Base-by-base conservation (phyloP, 345 rosid genomes). In the Microcos paniculata region DNA sequence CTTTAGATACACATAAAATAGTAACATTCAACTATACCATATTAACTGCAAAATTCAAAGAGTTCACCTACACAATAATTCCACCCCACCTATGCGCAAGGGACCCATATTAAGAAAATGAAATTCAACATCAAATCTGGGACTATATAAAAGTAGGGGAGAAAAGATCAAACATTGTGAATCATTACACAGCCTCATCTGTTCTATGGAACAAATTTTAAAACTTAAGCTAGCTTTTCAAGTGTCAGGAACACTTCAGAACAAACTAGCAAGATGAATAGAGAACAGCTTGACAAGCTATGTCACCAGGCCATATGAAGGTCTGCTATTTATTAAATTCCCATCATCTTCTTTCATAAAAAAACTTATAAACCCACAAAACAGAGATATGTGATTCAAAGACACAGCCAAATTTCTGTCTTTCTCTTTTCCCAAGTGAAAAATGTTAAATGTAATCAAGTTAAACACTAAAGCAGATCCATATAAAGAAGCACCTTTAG, bases 401-500 rank as follows among this genome's bases (percentile, higher is more conserved):
- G 28, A 43, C 21, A 30, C 51, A 65, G 18, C 43, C 70, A 21
- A 30, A 35, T 35, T n/a, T n/a, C n/a, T n/a, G n/a, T n/a, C 45
- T 6, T 9, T 42, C 1, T 42, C 9, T 42, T 42, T 42, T 42
- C 45, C 10, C 9, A 42, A 28, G 16, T 0, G 5, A 9, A 23
- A 23, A 59, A 59, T 8, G 8, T 9, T 59, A 23, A 59, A 12
- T 26, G 55, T 42, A 51, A 51, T 14, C 55, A 59, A 13, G 31
- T 10, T 1, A 59, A 59, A 59, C 31, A 61, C 8, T 26, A 4
- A 61, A 15, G 4, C 35, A 72, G 21, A 28, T 40, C 28, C 14
- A 65, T 57, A 66, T n/a, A 46, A 26, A 43, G 43, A 58, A 9
- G 26, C 74, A 93, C 99, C 98, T 96, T 96, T 73, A 96, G 82